Base-by-base conservation (phyloP, 2,329 filamentous ascomycete species). In the Trichoderma koningii region DNA sequence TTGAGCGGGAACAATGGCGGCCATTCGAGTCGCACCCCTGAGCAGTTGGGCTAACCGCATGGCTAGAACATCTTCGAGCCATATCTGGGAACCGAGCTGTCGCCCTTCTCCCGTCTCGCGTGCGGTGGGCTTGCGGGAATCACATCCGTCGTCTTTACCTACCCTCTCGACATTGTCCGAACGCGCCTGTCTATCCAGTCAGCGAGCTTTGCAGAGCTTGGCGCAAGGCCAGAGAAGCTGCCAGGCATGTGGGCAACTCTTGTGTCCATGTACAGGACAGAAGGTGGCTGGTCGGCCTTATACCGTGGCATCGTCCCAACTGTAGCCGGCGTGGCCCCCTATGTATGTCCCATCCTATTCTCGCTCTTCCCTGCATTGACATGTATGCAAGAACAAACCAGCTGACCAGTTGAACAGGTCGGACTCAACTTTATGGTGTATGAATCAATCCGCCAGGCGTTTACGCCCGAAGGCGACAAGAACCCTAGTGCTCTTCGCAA, bases 391-490 rank as follows among this genome's bases (percentile, higher is more conserved):
- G 3, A 4, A 23, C 34, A 41, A 10, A 41, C 41, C 47, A 50
- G 55, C 60, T 5, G 28, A n/a, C 44, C 17, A 59, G 5, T 44
- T n/a, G 60, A 10, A 10, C 70, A 93, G 89, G 90, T 99, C 67
- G 95, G 95, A 45, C 82, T 99, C 63, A 99, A 99, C 77, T 99
- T 99, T 77, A 98, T 98, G 93, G 92, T 92, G 6, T 99, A 99
- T 78, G 95, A 99, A 77, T 89, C 89, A 55, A 89, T 93, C 66
- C 88, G 95, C 67, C 87, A 88, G 72, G 89, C 89, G 70, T 83
- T 99, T 70, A 99, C 95, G 0, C 89, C 89, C 1, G 92, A 96
- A 59, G 95, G 95, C 51, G 89, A 97, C 68, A 85, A 90, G 73
- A 92, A 96, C 70, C 95, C 95, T 0, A 87, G 82, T 67, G 86